phyloP scores from a whole-genome alignment of 1,139 yeast species.

The Protomyces arabidopsidicola region DNA sequence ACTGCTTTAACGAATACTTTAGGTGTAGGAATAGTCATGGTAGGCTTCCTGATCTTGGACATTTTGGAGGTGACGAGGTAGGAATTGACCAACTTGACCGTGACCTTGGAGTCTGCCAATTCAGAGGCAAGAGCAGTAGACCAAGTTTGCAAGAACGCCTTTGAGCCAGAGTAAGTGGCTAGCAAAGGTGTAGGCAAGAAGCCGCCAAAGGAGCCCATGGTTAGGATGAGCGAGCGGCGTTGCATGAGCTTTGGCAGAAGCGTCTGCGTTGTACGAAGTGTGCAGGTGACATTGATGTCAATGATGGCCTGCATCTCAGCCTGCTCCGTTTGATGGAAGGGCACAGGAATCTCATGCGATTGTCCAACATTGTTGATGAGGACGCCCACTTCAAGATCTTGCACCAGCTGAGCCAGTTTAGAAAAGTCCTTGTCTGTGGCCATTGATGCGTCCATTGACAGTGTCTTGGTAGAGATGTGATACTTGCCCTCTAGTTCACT shows the following conservation, averaged over 20 bases:
- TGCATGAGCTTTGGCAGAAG: constrained; percentile 62
- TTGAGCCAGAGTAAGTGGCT: constrained; percentile 94
- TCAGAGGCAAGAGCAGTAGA: constrained; percentile 86
- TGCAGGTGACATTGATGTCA: constrained; percentile 78
- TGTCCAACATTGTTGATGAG: constrained; percentile 89
- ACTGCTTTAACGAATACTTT: constrained; percentile 67
- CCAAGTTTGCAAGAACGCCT: constrained; percentile 93
- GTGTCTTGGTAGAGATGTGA: constrained; percentile 58
- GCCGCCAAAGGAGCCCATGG: constrained; percentile 98
- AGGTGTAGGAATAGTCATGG: constrained; percentile 76
- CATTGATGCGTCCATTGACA: constrained; percentile 73
- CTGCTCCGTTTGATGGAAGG: constrained; percentile 73
- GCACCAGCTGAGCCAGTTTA: constrained; percentile 48
- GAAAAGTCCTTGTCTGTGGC: constrained; percentile 55
- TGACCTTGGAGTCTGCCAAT: constrained; percentile 60
- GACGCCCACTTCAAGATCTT: constrained; percentile 56
- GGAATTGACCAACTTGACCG: constrained; percentile 81
- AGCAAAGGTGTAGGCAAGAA: constrained; percentile 84
- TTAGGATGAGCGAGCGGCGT: constrained; percentile 55
- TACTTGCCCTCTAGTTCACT: constrained; percentile 57
- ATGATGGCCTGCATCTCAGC: constrained; percentile 72
- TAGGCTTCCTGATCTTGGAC: constrained; percentile 83
- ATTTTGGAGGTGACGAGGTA: constrained; percentile 90
- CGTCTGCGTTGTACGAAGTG: constrained; percentile 74
- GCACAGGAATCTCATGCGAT: constrained; percentile 91